phyloP scores from a whole-genome alignment of 2,329 filamentous ascomycete genomes.

The Phaeosphaeriaceae sp. region DNA sequence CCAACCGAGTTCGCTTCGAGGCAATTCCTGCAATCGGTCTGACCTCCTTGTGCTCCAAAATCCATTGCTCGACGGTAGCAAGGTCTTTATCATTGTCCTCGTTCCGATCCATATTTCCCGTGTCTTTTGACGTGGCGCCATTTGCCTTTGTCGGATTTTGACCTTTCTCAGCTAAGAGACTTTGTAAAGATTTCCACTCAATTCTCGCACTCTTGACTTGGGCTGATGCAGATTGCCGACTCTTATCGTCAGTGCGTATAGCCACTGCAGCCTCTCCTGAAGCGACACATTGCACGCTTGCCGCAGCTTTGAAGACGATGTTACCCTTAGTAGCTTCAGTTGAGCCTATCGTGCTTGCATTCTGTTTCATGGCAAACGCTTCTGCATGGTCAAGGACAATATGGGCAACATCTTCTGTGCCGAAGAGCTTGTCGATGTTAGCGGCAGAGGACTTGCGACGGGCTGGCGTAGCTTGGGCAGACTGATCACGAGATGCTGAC shows the following conservation, averaged over 20 bases:
- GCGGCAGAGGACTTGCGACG: slow-evolving; percentile 35
- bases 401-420: slow-evolving; percentile 49
- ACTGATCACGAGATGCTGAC: slow-evolving; percentile 22
- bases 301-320: slow-evolving; percentile 40
- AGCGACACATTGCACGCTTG: slow-evolving; percentile 45
- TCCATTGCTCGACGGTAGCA: slow-evolving; percentile 50
- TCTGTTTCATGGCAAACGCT: slow-evolving; percentile 56
- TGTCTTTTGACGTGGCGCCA: background rate
- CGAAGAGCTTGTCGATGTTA: slow-evolving; percentile 32
- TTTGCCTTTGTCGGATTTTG: slow-evolving; percentile 22
- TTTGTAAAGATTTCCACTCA: slow-evolving; percentile 52
- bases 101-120: slow-evolving; percentile 2
- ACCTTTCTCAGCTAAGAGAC: slow-evolving; percentile 45
- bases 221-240: slow-evolving; percentile 17
- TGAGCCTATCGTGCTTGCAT: slow-evolving; percentile 54
- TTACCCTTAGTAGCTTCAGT: slow-evolving; percentile 43
- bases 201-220: slow-evolving; percentile 43
- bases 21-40: slow-evolving; percentile 56
- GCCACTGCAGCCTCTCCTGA: slow-evolving; percentile 43
- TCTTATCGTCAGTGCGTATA: slow-evolving; percentile 25
- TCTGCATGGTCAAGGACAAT: slow-evolving; percentile 59
- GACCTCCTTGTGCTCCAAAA: slow-evolving; percentile 54
- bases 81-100: slow-evolving; percentile 19
- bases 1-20: slow-evolving; percentile 58
- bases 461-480: slow-evolving; percentile 29